A percentile compares a stretch with the other conserved stretches of the same genome.
These are phyloP conservation scores for Hamamelis virginiana DNA, from an alignment of 164 flowering plant genomes.

Conservation along the genomic window DNA sequence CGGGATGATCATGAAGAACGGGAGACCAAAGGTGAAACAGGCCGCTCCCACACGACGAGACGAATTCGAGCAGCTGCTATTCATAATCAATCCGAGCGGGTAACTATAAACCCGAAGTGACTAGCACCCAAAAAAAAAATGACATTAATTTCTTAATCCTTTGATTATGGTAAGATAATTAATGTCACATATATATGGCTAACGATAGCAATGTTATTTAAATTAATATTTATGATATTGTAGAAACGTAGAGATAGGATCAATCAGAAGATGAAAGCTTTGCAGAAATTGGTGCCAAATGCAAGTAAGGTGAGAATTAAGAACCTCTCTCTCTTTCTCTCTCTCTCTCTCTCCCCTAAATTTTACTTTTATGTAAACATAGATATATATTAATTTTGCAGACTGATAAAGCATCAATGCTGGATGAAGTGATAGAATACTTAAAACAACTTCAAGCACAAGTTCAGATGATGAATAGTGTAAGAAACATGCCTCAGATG, in stretches of 20 bases:
- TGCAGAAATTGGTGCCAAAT: conserved; percentile 74
- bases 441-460: conserved; percentile 72
- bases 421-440: conserved; percentile 68
- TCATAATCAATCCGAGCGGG: conserved; percentile 78
- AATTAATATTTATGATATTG: conserved; percentile 1
- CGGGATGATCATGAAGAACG: conserved; percentile 45
- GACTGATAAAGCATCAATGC: conserved; percentile 77
- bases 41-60: conserved; percentile 40
- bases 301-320: conserved; percentile 63
- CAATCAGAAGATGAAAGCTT: conserved; percentile 69
- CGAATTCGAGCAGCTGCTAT: conserved; percentile 56
- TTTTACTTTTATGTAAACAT: too few relatives aligned
- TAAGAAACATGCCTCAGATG: conserved; percentile 48
- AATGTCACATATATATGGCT: too few relatives aligned
- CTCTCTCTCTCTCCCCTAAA: too few relatives aligned
- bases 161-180: too few relatives aligned
- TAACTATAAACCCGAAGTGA: conserved; percentile 13
- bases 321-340: too few relatives aligned
- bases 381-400: too few relatives aligned
- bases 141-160: too few relatives aligned
- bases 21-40: conserved; percentile 31
- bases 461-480: conserved; percentile 49
- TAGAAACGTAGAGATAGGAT: conserved; percentile 67
- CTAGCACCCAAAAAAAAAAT: neutral
- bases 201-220: neutral